Evolutionary conservation across 73 alveolate species (phyloP), one percentile per base, ranked within the genome.

Genomic region (Paraurostyla sp.): DNA sequence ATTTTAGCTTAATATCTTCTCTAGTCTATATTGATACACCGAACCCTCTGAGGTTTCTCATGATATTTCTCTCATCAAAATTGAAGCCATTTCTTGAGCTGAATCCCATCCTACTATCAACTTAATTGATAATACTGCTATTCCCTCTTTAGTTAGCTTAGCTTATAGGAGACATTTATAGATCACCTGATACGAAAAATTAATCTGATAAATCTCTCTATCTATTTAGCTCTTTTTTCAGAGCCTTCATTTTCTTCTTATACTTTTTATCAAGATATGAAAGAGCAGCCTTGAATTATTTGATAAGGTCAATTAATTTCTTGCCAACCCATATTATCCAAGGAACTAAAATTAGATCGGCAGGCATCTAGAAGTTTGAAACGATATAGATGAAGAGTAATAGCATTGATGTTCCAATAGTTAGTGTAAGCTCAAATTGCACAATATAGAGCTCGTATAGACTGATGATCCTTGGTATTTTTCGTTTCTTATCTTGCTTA

Each of bases 291-390:
- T 78, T 78, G 20, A 29, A 49, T 0, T 20, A 6, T 54, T 43
- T 50, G 1, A 52, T 30, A 27, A 40, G 4, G 18, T 51, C 76
- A 0, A 32, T 23, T 9, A 51, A 23, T 25, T 78, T 78, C 62
- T 78, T 78, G 23, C 25, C 29, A 9, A 52, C 2, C 89, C 89
- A 78, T 7, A 78, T 2, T 11, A 78, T 2, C 89, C 89, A 78
- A 22, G 89, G 89, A 4, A 78, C 7, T 7, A 78, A 4, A 6
- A 54, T 36, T 13, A 54, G 29, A 54, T 78, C 76, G 4, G 69
- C 59, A 35, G 78, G 78, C 76, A 78, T 49, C 33, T 50, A 51
- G 46, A 51, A 43, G 6, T 51, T 78, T 0, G 78, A 30, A 7
- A 78, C 35, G 13, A 78, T 29, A 33, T 78, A 38, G 33, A 78